phyloP scores from a whole-genome alignment of 2,329 filamentous ascomycete species.

The Cladosporium halotolerans region DNA sequence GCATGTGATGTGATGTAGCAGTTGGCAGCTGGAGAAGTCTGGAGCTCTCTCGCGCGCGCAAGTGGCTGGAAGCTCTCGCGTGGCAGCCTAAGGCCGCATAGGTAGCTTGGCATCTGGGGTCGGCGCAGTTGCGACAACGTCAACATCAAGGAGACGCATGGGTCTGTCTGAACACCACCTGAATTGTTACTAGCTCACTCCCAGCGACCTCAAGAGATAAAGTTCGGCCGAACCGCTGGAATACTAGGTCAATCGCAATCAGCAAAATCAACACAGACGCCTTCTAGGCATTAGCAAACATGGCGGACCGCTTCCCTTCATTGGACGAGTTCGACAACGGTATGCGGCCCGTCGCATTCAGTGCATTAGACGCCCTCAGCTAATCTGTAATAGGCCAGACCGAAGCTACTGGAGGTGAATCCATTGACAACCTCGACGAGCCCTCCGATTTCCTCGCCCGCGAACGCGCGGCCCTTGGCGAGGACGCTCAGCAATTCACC shows the following conservation, averaged over 20 bases:
- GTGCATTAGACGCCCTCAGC: conserved; percentile 14
- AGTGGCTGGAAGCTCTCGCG: background rate
- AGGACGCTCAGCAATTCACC: conserved; percentile 86
- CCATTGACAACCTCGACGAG: conserved; percentile 49
- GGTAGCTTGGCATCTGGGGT: background rate
- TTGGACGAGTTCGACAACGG: conserved; percentile 49
- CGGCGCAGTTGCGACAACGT: background rate
- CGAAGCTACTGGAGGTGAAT: conserved; percentile 49
- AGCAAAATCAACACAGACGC: conserved; percentile 1
- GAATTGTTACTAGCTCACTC: background rate
- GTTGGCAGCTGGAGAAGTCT: background rate
- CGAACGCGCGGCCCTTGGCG: conserved; percentile 83
- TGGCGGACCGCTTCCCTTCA: conserved; percentile 49
- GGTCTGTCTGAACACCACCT: background rate
- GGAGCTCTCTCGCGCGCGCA: background rate
- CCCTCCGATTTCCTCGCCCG: conserved; percentile 83
- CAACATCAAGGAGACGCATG: background rate
- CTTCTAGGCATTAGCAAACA: conserved; percentile 19
- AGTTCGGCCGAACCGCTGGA: background rate
- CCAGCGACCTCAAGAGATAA: background rate
- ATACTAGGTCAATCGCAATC: background rate
- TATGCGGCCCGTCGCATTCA: conserved; percentile 23
- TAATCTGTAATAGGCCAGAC: conserved; percentile 54
- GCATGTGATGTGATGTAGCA: no score
- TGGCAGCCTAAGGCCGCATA: background rate